phyloP scores from a whole-genome alignment of 78 protist genomes.

The Tieghemostelium lacteum region DNA sequence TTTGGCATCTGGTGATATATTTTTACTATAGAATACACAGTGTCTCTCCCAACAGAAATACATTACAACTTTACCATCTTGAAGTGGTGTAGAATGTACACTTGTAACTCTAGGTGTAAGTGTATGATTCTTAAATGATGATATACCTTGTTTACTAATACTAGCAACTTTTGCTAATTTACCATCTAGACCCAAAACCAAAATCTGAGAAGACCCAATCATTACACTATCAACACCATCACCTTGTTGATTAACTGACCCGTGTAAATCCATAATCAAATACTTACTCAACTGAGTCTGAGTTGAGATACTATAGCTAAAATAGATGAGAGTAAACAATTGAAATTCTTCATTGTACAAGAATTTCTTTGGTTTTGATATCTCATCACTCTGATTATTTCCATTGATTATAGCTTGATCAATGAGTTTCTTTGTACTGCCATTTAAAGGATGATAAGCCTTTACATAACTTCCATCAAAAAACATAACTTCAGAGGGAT shows the following conservation, averaged over 20 bases:
- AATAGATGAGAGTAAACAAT: constrained; percentile 35
- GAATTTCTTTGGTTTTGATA: constrained; percentile 35
- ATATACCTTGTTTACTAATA: constrained; percentile 27
- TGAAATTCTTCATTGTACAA: constrained; percentile 50
- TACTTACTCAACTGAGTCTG: constrained; percentile 63
- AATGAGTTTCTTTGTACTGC: constrained; percentile 11
- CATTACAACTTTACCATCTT: constrained; percentile 31
- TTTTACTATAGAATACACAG: constrained; percentile 22
- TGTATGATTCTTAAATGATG: constrained; percentile 28
- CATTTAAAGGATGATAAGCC: constrained; percentile 47
- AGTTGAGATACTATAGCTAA: constrained; percentile 19
- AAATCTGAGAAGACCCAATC: constrained; percentile 24
- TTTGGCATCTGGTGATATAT: background rate
- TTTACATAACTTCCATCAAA: constrained; percentile 52
- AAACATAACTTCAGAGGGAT: constrained; percentile 48
- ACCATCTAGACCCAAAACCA: constrained; percentile 69
- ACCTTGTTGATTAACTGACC: constrained; percentile 56
- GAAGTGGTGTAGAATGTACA: constrained; percentile 31
- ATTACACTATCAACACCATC: constrained; percentile 37
- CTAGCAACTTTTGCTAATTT: constrained; percentile 55
- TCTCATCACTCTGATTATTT: constrained; percentile 8
- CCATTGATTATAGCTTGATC: constrained; percentile 9
- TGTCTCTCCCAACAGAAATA: constrained; percentile 33
- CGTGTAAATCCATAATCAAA: constrained; percentile 29
- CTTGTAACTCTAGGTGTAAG: constrained; percentile 36